A percentile compares a stretch with the other conserved stretches of the same genome.
Evolutionary conservation across 208 protist genomes (phyloP).

Genomic region (Trypanosoma vivax): DNA sequence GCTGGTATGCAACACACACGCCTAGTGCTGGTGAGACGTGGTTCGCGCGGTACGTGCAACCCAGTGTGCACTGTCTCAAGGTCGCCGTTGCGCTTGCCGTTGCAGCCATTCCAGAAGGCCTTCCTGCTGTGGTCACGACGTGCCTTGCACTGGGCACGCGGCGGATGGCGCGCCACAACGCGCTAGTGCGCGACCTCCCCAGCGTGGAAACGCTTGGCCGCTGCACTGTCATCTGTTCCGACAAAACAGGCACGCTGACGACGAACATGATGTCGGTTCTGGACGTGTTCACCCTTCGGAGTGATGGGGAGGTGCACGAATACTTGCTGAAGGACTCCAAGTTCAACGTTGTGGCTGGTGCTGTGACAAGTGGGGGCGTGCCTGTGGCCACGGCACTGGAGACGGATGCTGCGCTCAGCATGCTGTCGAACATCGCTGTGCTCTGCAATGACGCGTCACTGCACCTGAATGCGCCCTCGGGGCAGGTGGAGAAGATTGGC

Average conservation of each 20-base stretch:
- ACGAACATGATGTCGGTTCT: slow-evolving; percentile 97
- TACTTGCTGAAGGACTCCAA: slow-evolving; percentile 54
- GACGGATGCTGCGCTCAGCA: slow-evolving; percentile 40
- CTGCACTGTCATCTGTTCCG: slow-evolving; percentile 97
- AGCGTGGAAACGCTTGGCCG: slow-evolving; percentile 97
- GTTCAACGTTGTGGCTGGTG: slow-evolving; percentile 32
- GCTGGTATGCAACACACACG: slow-evolving; percentile 76
- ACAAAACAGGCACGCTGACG: slow-evolving; percentile 99
- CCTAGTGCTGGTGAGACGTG: slow-evolving; percentile 31
- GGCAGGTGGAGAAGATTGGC: slow-evolving; percentile 62
- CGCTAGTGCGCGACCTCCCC: slow-evolving; percentile 92
- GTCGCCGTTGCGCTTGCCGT: slow-evolving; percentile 97
- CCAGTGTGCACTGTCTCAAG: slow-evolving; percentile 90
- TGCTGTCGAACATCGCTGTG: slow-evolving; percentile 47
- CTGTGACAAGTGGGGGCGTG: slow-evolving; percentile 20
- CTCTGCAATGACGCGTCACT: slow-evolving; percentile 84
- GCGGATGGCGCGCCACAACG: slow-evolving; percentile 95
- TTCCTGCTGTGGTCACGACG: slow-evolving; percentile 95
- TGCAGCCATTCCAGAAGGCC: slow-evolving; percentile 97
- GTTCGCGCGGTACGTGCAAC: slow-evolving; percentile 60
- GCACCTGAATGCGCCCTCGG: slow-evolving; percentile 22
- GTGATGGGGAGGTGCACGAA: neutral
- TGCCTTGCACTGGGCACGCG: slow-evolving; percentile 93
- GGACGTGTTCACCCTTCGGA: slow-evolving; percentile 41
- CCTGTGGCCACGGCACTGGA: slow-evolving; percentile 12